Evolutionary conservation across 2,329 filamentous ascomycete genomes (phyloP).

Genomic region (Phaeosphaeria sp.): DNA sequence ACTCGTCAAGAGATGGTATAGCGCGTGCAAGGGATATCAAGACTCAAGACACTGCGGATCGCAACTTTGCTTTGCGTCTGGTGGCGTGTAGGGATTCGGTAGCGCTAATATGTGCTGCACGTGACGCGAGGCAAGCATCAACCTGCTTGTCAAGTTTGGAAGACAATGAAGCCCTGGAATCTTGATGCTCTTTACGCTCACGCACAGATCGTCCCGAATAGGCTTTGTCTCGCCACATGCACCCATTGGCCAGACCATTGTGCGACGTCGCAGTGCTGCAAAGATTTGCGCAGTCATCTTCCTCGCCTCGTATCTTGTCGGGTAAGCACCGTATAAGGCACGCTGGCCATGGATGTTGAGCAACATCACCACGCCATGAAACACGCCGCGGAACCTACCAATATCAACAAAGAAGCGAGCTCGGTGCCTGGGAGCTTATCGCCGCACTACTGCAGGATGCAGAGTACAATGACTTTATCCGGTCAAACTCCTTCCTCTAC

Average conservation of each 20-base stretch:
- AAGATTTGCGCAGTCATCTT: background rate
- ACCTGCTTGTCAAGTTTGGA: background rate
- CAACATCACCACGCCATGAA: constrained; percentile 2
- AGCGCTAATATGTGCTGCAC: background rate
- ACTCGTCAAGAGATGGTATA: background rate
- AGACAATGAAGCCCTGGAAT: background rate
- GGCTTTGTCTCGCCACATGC: background rate
- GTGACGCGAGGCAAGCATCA: background rate
- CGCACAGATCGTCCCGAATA: too few species aligned
- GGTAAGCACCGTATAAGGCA: background rate
- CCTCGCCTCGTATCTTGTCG: background rate
- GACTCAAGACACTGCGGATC: too few species aligned
- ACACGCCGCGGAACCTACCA: constrained; percentile 1
- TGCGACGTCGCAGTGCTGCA: background rate
- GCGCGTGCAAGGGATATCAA: background rate
- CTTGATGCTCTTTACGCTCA: too few species aligned
- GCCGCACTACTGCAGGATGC: constrained; percentile 16
- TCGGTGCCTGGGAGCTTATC: constrained; percentile 6
- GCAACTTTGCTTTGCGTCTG: too few species aligned
- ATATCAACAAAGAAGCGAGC: background rate
- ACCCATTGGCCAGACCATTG: background rate
- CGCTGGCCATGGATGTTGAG: background rate
- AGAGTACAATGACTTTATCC: constrained; percentile 16
- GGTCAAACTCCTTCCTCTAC: constrained; percentile 18
- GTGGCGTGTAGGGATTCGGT: too few species aligned